phyloP scores from a whole-genome alignment of 805 yeast genomes.

The Candida verbasci region DNA sequence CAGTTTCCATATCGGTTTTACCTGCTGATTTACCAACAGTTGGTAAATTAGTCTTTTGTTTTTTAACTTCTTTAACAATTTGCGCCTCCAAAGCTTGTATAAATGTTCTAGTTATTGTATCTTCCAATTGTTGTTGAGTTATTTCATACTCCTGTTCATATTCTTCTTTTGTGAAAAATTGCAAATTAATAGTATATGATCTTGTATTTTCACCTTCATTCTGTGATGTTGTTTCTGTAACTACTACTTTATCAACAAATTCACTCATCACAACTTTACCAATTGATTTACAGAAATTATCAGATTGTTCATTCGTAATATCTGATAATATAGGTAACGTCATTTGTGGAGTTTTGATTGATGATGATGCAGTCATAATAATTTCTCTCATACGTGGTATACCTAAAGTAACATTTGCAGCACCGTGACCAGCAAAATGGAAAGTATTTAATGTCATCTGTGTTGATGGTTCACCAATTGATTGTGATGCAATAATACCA shows the following conservation, averaged over 20 bases:
- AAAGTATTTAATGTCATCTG: slow-evolving; percentile 97
- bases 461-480: slow-evolving; percentile 98
- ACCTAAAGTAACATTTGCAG: slow-evolving; percentile 98
- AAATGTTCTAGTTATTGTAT: slow-evolving; percentile 61
- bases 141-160: slow-evolving; percentile 89
- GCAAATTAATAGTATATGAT: slow-evolving; percentile 68
- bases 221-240: slow-evolving; percentile 82
- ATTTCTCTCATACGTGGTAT: slow-evolving; percentile 99
- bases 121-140: slow-evolving; percentile 70
- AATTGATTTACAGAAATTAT: slow-evolving; percentile 86
- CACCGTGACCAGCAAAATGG: slow-evolving; percentile 99
- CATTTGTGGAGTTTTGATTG: slow-evolving; percentile 99
- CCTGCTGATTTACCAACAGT: slow-evolving; percentile 71
- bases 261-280: slow-evolving; percentile 83
- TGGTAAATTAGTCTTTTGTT: slow-evolving; percentile 64
- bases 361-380: slow-evolving; percentile 96
- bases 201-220: slow-evolving; percentile 51
- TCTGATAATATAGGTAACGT: slow-evolving; percentile 78
- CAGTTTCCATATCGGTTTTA: slow-evolving; percentile 43
- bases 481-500: slow-evolving; percentile 97
- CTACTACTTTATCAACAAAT: slow-evolving; percentile 78
- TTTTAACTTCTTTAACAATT: slow-evolving; percentile 75
- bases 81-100: slow-evolving; percentile 65
- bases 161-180: slow-evolving; percentile 71
- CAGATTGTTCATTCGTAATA: slow-evolving; percentile 83